Evolutionary conservation across 2,329 filamentous ascomycete genomes (phyloP).

Genomic region (Alternaria sp.): DNA sequence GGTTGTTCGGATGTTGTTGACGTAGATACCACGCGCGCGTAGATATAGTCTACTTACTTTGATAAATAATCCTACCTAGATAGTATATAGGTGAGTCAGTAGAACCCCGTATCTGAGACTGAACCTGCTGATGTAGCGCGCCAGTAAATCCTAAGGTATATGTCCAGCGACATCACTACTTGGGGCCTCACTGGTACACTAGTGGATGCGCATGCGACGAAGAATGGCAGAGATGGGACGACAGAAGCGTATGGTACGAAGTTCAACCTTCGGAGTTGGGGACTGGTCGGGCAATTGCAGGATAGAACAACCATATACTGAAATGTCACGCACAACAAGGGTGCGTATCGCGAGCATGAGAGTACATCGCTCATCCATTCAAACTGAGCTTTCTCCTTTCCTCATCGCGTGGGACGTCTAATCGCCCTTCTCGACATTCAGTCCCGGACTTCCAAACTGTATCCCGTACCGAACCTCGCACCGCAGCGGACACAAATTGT

Average conservation of each 20-base stretch:
- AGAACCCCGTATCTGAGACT: constrained; percentile 50
- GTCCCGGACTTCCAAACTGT: not conserved
- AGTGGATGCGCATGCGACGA: constrained; percentile 61
- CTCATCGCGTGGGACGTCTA: too few relatives aligned
- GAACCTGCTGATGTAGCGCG: constrained; percentile 19
- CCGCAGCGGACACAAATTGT: not conserved
- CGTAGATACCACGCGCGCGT: constrained; percentile 59
- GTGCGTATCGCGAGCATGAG: not conserved
- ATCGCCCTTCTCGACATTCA: not conserved
- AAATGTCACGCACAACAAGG: not conserved
- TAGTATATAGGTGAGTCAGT: constrained; percentile 56
- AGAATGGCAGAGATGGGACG: constrained; percentile 55
- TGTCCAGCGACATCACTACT: constrained; percentile 34
- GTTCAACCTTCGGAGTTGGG: constrained; percentile 48
- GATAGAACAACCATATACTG: not conserved
- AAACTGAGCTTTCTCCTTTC: not conserved
- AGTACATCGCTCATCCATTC: not conserved
- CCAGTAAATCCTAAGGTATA: constrained; percentile 28
- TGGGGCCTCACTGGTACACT: constrained; percentile 53
- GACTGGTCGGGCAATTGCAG: constrained; percentile 23
- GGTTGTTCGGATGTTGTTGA: constrained; percentile 54
- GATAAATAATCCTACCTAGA: too few relatives aligned
- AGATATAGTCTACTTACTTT: constrained; percentile 34
- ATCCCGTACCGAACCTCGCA: not conserved
- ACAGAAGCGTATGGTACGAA: constrained; percentile 56